Evolutionary conservation across 495 filamentous ascomycete genomes (phyloP), one percentile per base, ranked within the genome.

Genomic region (Hypoxylon fuscum): DNA sequence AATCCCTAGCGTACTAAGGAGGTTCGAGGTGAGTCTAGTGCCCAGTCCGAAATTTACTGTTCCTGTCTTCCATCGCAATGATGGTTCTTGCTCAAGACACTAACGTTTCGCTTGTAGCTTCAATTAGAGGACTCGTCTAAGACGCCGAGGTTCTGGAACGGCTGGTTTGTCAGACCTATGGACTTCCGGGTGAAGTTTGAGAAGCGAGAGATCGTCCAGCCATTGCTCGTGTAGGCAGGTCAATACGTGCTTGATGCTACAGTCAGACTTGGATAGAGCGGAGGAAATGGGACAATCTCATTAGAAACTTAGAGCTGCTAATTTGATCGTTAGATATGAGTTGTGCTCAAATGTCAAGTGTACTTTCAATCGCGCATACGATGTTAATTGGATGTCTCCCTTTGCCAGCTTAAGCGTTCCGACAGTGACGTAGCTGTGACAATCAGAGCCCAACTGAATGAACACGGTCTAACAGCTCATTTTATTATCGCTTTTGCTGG

Each of bases 61-160:
- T 87, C 3, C 78, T 83, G 0, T 64, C 83, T 12, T 63, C 74
- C 46, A 27, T 27, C 8, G 25, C 4, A 3, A 27, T 3, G n/a
- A n/a, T n/a, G n/a, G n/a, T n/a, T n/a, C n/a, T n/a, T n/a, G n/a
- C n/a, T 7, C 21, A 4, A 21, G 7, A 17, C 27, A 20, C 54
- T 57, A 32, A 57, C n/a, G 1, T 21, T 40, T 46, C n/a, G 4
- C 1, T 17, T 23, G 3, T 18, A 59, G 55, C 46, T 59, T 35
- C 18, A 59, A 51, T 11, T 59, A 5, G 55, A 59, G 31, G 55
- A 59, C 22, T 59, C 55, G 9, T 59, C 55, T 9, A 59, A 51
- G 29, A 46, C 29, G 25, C 55, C 55, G 14, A 51, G 55, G 7
- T 59, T 59, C 21, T 52, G 55, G 55, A 59, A 59, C 18, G 55